Conservation (phyloP, 2,329 filamentous ascomycete genomes). For the Nigrospora osmanthi region DNA sequence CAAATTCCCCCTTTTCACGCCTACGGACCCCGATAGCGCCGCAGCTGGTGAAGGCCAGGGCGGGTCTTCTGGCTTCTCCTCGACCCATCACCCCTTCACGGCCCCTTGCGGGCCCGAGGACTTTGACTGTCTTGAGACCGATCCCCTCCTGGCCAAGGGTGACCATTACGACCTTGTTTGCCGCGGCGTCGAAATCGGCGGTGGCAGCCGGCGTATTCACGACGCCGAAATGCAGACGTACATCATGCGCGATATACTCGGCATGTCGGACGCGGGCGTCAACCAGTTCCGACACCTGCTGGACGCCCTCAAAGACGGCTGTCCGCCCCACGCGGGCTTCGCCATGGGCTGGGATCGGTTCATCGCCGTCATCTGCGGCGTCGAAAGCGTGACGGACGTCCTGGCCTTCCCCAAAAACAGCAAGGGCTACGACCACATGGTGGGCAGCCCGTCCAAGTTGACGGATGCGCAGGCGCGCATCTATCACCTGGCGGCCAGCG, state of each 20-base stretch:
- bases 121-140: constrained; percentile 62
- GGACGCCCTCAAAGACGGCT: constrained; percentile 73
- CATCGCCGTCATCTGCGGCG: constrained; percentile 70
- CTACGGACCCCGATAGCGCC: constrained; percentile 45
- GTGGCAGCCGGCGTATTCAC: constrained; percentile 89
- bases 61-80: constrained; percentile 68
- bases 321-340: constrained; percentile 90
- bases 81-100: constrained; percentile 95
- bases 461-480: constrained; percentile 45
- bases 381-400: constrained; percentile 76
- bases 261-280: constrained; percentile 67
- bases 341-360: constrained; percentile 88
- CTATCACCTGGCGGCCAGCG: constrained; percentile 30
- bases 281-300: constrained; percentile 79
- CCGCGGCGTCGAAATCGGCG: constrained; percentile 90
- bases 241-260: constrained; percentile 74
- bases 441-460: constrained; percentile 66
- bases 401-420: constrained; percentile 96
- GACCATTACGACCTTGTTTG: constrained; percentile 96
- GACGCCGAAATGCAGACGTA: constrained; percentile 74
- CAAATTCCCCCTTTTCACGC: constrained; percentile 89
- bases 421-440: constrained; percentile 78
- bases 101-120: constrained; percentile 68
- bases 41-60: constrained; percentile 66
- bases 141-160: constrained; percentile 66